phyloP scores from a whole-genome alignment of 2,329 filamentous ascomycete species.

The Aspergillus fructus region DNA sequence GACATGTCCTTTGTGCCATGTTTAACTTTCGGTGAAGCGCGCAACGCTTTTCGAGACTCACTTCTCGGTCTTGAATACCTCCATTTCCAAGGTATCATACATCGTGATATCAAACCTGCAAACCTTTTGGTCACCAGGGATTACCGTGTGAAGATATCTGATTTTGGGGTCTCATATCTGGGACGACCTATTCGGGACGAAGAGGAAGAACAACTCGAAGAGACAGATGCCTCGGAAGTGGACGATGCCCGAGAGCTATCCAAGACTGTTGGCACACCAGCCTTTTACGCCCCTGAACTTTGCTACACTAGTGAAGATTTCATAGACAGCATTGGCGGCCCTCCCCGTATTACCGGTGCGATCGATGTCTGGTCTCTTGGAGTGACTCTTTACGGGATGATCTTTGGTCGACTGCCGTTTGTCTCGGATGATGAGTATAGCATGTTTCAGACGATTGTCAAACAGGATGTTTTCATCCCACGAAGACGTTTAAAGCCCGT shows the following conservation, averaged over 20 bases:
- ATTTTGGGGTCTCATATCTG: slow-evolving; percentile 97
- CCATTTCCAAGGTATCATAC: slow-evolving; percentile 81
- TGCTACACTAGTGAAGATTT: slow-evolving; percentile 79
- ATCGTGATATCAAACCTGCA: slow-evolving; percentile 82
- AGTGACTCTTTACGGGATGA: slow-evolving; percentile 91
- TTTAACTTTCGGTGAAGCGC: slow-evolving; percentile 80
- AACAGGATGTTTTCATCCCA: slow-evolving; percentile 88
- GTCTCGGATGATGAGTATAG: slow-evolving; percentile 87
- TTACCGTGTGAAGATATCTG: slow-evolving; percentile 92
- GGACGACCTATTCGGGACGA: slow-evolving; percentile 82
- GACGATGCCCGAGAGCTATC: slow-evolving; percentile 95
- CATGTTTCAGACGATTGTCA: slow-evolving; percentile 88
- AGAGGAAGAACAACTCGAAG: slow-evolving; percentile 73
- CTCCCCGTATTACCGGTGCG: slow-evolving; percentile 78
- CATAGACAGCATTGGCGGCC: slow-evolving; percentile 51
- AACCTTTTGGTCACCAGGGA: slow-evolving; percentile 86
- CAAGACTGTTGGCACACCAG: slow-evolving; percentile 95
- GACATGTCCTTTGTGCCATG: slow-evolving; percentile 93
- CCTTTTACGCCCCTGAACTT: slow-evolving; percentile 94
- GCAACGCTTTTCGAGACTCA: slow-evolving; percentile 85
- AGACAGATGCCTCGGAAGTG: slow-evolving; percentile 80
- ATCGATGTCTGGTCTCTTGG: slow-evolving; percentile 98
- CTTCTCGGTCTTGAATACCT: slow-evolving; percentile 91
- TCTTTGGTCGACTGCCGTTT: slow-evolving; percentile 92
- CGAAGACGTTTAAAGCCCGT: slow-evolving; percentile 75